A percentile compares a stretch with the other conserved stretches of the same genome.
Conservation (phyloP, 2,329 filamentous ascomycete genomes). For the Penicillium sp. region DNA sequence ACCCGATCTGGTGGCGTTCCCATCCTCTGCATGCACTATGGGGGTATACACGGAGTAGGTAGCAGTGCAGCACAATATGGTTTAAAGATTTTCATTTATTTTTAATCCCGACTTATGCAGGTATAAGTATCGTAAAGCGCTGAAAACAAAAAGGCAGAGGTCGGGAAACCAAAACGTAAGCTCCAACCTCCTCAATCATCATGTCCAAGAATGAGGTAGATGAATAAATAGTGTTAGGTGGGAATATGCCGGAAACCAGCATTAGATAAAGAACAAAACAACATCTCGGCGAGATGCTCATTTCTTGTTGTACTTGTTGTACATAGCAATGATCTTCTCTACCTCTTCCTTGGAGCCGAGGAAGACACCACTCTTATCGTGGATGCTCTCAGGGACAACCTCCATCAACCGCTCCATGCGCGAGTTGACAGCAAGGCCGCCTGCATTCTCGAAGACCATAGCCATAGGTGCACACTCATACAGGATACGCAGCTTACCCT, state of each 20-base stretch:
- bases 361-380: slow-evolving; percentile 94
- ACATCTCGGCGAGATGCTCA: slow-evolving; percentile 12
- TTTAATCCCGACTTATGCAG: slow-evolving; percentile 5
- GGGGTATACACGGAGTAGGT: background rate
- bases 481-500: slow-evolving; percentile 94
- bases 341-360: slow-evolving; percentile 93
- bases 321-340: slow-evolving; percentile 86
- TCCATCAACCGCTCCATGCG: slow-evolving; percentile 88
- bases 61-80: background rate
- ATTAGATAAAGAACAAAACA: slow-evolving; percentile 6
- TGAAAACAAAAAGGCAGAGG: slow-evolving; percentile 6
- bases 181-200: slow-evolving; percentile 5
- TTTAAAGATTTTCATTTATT: slow-evolving; percentile 13
- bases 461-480: slow-evolving; percentile 99
- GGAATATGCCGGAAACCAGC: slow-evolving; percentile 1
- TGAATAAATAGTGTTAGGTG: slow-evolving; percentile 1
- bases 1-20: background rate
- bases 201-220: slow-evolving; percentile 9
- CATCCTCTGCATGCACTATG: background rate
- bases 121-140: slow-evolving; percentile 11
- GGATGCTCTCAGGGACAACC: slow-evolving; percentile 85
- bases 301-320: slow-evolving; percentile 54
- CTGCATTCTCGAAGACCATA: slow-evolving; percentile 97
- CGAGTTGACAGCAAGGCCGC: slow-evolving; percentile 87
- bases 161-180: slow-evolving; percentile 2